Base-by-base conservation (phyloP, 2,329 filamentous ascomycete species). In the Diplocarpon mali region DNA sequence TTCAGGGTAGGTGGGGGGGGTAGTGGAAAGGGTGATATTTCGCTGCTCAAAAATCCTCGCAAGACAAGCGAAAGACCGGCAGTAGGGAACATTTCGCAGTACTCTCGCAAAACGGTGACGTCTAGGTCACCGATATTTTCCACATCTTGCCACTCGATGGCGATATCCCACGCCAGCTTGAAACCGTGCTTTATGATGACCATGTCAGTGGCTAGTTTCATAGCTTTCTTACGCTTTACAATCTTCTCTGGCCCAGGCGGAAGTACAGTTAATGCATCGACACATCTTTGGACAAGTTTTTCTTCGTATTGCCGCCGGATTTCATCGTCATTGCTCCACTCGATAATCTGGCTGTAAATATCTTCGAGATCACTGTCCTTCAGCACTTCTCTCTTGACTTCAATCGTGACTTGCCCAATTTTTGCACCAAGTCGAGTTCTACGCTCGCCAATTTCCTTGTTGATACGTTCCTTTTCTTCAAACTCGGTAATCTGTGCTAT, bases 181-280 rank as follows among this genome's bases (percentile, higher is more conserved):
- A 83, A 95, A 0, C 87, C 85, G 56, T 96, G 88, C 56, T 90
- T 89, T 61, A 98, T 92, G 48, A 95, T 85, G 49, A 98, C 90
- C 85, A 98, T 95, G 49, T 90, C 92, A 51, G 81, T 78, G 0
- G 90, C 88, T 42, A 92, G 69, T 48, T 83, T 81, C 57, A 83
- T 66, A 0, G 95, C 82, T 51, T 83, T 80, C 30, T 78, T 69
- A 20, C 85, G 75, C 62, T 93, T 88, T 14, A 69, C 64, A 1
- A 66, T 60, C 64, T 96, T 96, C 46, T 79, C 68, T 2, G 67
- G 62, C 24, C 80, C 78, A 1, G 71, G 49, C 2, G 81, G 76
- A 13, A 86, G 70, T 24, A 85, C 80, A 8, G 83, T 64, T 1
- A 98, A 72, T 5, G 78, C 75, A 46, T 95, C 88, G 54, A 89